These are phyloP conservation scores for Blastocystis hominis DNA, from an alignment of 352 stramenopile species.

Conservation along the genomic window DNA sequence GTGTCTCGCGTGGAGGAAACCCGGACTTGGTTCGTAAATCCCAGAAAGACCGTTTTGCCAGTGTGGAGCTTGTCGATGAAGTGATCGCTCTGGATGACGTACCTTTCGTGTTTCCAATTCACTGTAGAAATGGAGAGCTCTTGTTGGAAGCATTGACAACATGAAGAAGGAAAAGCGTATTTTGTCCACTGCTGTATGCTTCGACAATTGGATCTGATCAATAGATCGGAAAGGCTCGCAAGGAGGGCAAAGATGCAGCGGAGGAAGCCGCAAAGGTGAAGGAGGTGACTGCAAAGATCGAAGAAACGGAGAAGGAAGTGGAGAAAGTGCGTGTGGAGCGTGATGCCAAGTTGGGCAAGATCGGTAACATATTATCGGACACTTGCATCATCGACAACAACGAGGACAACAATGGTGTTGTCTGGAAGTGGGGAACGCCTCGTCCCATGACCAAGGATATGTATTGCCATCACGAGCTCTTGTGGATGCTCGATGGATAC, in stretches of 20 bases:
- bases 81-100: conserved; percentile 72
- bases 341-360: conserved; percentile 73
- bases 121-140: conserved; percentile 15
- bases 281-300: conserved; percentile 9
- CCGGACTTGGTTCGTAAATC: conserved; percentile 71
- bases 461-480: conserved; percentile 65
- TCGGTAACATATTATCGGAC: conserved; percentile 91
- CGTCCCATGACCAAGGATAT: conserved; percentile 54
- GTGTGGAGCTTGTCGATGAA: conserved; percentile 73
- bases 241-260: neutral
- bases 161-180: conserved; percentile 16
- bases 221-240: conserved; percentile 50
- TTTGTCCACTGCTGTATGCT: neutral
- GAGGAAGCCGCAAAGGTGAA: conserved; percentile 16
- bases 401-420: conserved; percentile 66
- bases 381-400: conserved; percentile 85
- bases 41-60: conserved; percentile 71
- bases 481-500: conserved; percentile 95
- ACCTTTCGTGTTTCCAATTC: neutral
- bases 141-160: conserved; percentile 6
- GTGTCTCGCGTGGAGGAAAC: conserved; percentile 72
- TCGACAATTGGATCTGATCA: too few species aligned
- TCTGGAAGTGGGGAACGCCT: conserved; percentile 40
- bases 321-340: conserved; percentile 70
- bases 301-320: conserved; percentile 64